These are phyloP conservation scores for Paramecium sonneborni DNA, from an alignment of 73 alveolate genomes.

Conservation along the genomic window DNA sequence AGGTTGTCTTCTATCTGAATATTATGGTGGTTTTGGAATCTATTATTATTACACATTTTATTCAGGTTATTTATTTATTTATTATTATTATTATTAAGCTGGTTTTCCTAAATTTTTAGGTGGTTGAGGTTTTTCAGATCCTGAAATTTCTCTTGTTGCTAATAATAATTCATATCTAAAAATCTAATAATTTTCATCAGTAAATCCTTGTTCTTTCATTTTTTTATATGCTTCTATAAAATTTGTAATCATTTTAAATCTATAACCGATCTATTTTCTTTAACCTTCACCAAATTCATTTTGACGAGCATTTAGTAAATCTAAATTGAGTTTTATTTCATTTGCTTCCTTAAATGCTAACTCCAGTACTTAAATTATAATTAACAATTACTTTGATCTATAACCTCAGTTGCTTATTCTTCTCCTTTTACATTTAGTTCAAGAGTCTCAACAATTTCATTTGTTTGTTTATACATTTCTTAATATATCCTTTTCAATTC, in stretches of 20 bases:
- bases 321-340: not conserved
- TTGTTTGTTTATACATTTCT: not conserved
- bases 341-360: not conserved
- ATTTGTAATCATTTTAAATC: not conserved
- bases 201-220: not conserved
- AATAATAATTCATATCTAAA: not conserved
- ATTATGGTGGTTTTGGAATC: not conserved
- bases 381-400: not conserved
- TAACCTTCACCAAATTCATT: not conserved
- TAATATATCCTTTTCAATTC: not conserved
- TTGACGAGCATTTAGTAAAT: not conserved
- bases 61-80: not conserved
- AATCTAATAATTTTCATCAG: not conserved
- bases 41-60: not conserved
- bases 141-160: not conserved
- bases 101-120: not conserved
- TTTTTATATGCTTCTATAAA: not conserved
- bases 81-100: not conserved
- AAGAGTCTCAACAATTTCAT: not conserved
- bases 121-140: not conserved
- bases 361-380: conserved; percentile 1
- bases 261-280: not conserved
- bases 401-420: conserved; percentile 34
- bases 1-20: not conserved
- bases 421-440: not conserved